Base-by-base conservation (phyloP, 257 asterid species). In the Plantago major region DNA sequence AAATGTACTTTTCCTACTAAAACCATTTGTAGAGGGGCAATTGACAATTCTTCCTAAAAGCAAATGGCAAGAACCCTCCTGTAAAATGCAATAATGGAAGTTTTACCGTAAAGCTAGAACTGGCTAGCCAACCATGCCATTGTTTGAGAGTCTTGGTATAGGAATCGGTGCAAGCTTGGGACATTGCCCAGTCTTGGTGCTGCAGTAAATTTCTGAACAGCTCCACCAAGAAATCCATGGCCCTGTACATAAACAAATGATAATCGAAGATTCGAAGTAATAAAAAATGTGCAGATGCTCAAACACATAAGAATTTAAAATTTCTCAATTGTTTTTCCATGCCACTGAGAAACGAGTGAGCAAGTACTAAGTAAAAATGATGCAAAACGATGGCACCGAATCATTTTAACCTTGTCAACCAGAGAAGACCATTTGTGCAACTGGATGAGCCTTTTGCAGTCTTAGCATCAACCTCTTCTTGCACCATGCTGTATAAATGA, bases 121-220 rank as follows among this genome's bases (percentile, higher is more conserved):
- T 89, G 64, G 99, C 99, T 28, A 93, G 80, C 97, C 96, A 93
- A 51, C 99, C 96, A 71, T 93, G 99, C 83, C 84, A 93, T 74
- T 89, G 78, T 74, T 89, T 87, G 77, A 89, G 80, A 15, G 97
- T 93, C 79, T 83, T 83, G 68, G 16, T 67, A 70, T 93, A 93
- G 67, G 99, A 88, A 53, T 93, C 94, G 61, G 78, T 59, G 76
- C 96, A 87, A 76, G 91, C 87, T 79, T 87, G 89, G 66, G 97
- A 84, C 97, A 93, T 84, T 7, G 94, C 43, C 95, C 96, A 89
- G 71, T 89, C 97, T 71, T 80, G 81, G 67, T 93, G 91, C 55
- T 78, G 82, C 67, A 87, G 62, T 63, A 93, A 69, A 78, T 87
- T 83, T n/a, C 80, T 75, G 60, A 93, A 93, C 76, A 93, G 74